Evolutionary conservation across 2,329 filamentous ascomycete genomes (phyloP).

Genomic region (Ceratocystis eucalypticola): DNA sequence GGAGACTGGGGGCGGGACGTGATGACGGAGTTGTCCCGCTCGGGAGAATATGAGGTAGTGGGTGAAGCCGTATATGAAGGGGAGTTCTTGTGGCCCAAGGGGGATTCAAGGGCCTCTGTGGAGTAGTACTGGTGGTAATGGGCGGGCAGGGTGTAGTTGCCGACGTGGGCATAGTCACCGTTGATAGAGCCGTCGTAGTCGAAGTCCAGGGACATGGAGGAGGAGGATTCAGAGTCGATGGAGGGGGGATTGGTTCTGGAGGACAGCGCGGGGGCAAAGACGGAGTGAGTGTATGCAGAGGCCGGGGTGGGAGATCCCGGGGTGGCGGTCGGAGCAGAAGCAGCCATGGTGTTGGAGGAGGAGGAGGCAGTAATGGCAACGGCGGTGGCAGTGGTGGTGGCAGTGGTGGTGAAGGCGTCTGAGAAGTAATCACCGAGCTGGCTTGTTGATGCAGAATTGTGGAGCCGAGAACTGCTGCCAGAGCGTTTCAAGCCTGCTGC

Average conservation of each 20-base stretch:
- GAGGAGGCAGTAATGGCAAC: not conserved
- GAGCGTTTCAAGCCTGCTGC: constrained; percentile 16
- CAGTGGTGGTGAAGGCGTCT: constrained; percentile 10
- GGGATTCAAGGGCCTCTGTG: constrained; percentile 37
- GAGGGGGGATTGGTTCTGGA: constrained; percentile 14
- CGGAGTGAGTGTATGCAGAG: not conserved
- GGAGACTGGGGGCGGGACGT: constrained; percentile 47
- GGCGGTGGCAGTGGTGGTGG: constrained; percentile 4
- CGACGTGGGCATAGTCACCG: constrained; percentile 30
- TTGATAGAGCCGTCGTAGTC: constrained; percentile 36
- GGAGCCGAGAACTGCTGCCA: constrained; percentile 12
- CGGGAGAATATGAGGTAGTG: constrained; percentile 28
- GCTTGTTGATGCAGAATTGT: constrained; percentile 10
- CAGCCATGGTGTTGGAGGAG: not conserved
- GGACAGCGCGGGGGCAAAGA: not conserved
- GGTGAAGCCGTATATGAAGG: constrained; percentile 38
- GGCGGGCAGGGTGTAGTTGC: constrained; percentile 34
- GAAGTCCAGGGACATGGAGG: constrained; percentile 45
- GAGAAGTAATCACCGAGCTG: constrained; percentile 14
- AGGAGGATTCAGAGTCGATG: constrained; percentile 36
- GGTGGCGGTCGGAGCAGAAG: not conserved
- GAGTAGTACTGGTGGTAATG: constrained; percentile 36
- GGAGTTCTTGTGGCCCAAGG: constrained; percentile 36
- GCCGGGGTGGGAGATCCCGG: not conserved
- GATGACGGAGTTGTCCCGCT: constrained; percentile 37